phyloP scores from a whole-genome alignment of 495 filamentous ascomycete genomes.

The Aspergillus funiculosus region DNA sequence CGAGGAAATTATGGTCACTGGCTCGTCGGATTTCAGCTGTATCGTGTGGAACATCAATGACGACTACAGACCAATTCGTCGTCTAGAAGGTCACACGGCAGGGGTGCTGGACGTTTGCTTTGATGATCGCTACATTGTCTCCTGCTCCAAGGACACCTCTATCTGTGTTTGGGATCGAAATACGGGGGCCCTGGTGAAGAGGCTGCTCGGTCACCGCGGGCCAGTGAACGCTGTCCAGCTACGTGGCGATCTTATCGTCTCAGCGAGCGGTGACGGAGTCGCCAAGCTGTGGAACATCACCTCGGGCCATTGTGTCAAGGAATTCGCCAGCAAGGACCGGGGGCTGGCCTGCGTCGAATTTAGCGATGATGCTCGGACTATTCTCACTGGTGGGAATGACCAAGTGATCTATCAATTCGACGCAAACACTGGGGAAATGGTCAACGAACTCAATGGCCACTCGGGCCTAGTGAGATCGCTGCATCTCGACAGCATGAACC shows the following conservation, averaged over 20 bases:
- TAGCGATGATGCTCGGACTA: conserved; percentile 79
- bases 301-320: conserved; percentile 75
- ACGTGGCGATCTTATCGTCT: conserved; percentile 83
- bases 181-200: conserved; percentile 65
- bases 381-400: conserved; percentile 91
- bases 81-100: conserved; percentile 69
- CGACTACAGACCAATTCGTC: conserved; percentile 69
- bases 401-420: conserved; percentile 91
- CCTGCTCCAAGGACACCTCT: conserved; percentile 88
- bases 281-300: conserved; percentile 94
- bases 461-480: conserved; percentile 75
- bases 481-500: conserved; percentile 77
- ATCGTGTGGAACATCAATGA: conserved; percentile 83
- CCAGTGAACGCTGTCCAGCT: conserved; percentile 96
- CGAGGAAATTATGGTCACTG: conserved; percentile 84
- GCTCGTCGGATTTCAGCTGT: conserved; percentile 85
- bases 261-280: conserved; percentile 84
- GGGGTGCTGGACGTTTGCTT: conserved; percentile 92
- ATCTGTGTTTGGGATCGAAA: conserved; percentile 90
- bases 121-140: conserved; percentile 85
- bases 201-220: conserved; percentile 74
- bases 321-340: conserved; percentile 79
- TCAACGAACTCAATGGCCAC: conserved; percentile 73
- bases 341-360: conserved; percentile 95
- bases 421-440: conserved; percentile 77